Conservation (phyloP, 1,139 yeast species). For the Blastobotrys elegans region DNA sequence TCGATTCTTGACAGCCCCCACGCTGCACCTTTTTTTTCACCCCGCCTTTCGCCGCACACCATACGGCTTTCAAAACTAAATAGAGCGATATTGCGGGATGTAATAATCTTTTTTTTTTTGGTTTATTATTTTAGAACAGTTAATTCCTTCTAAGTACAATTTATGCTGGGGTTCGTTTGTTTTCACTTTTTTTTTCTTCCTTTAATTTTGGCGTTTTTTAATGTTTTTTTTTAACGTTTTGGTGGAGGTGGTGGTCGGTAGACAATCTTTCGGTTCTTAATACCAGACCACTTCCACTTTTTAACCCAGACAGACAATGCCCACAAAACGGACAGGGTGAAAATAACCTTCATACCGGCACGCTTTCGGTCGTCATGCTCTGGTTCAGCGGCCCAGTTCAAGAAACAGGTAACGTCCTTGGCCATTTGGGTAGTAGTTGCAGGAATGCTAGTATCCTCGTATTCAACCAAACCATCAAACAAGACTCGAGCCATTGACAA, state of each 20-base stretch:
- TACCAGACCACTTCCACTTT: slow-evolving; percentile 97
- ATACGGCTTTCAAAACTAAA: too few relatives aligned
- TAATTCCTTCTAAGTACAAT: slow-evolving; percentile 1
- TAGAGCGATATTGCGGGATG: too few relatives aligned
- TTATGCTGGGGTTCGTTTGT: not conserved
- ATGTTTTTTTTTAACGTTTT: slow-evolving; percentile 5
- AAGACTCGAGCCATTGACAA: slow-evolving; percentile 99
- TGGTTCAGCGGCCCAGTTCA: slow-evolving; percentile 98
- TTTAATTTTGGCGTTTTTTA: not conserved
- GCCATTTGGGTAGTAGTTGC: slow-evolving; percentile 99
- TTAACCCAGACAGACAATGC: slow-evolving; percentile 86
- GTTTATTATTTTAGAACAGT: not conserved
- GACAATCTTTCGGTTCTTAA: slow-evolving; percentile 91
- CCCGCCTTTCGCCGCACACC: too few relatives aligned
- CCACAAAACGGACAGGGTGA: slow-evolving; percentile 74
- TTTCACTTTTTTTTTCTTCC: not conserved
- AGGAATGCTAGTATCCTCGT: slow-evolving; percentile 98
- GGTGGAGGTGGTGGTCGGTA: slow-evolving; percentile 79
- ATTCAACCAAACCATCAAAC: slow-evolving; percentile 86
- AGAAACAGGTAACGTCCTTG: slow-evolving; percentile 91
- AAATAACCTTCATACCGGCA: slow-evolving; percentile 89
- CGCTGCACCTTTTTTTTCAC: too few relatives aligned
- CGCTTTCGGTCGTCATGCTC: slow-evolving; percentile 98
- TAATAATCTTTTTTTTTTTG: not conserved
- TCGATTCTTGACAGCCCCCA: too few relatives aligned